Evolutionary conservation across 2,329 filamentous ascomycete species (phyloP).

Genomic region (Byssothecium circinans): DNA sequence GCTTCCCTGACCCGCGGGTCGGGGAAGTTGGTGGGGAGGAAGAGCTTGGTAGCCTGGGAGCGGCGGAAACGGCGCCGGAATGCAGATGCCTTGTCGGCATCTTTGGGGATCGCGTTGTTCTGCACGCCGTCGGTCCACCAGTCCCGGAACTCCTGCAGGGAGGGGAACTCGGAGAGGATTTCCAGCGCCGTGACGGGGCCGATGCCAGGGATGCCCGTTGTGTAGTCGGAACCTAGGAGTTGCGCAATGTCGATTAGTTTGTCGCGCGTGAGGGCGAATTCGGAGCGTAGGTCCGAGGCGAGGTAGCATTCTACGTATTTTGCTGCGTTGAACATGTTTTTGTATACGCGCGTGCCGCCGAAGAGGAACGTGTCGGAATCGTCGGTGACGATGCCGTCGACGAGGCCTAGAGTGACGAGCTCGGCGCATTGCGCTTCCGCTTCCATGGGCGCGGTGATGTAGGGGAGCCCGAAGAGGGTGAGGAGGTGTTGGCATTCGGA

Average conservation of each 20-base stretch:
- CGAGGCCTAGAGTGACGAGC: constrained; percentile 79
- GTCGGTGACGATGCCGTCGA: constrained; percentile 97
- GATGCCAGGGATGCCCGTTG: constrained; percentile 84
- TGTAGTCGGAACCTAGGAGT: constrained; percentile 91
- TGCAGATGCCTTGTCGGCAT: constrained; percentile 54
- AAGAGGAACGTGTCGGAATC: constrained; percentile 97
- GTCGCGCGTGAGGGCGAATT: constrained; percentile 82
- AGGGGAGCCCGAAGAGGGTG: constrained; percentile 87
- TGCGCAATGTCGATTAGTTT: constrained; percentile 90
- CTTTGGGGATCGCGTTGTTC: constrained; percentile 62
- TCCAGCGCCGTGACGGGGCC: constrained; percentile 94
- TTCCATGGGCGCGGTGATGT: constrained; percentile 98
- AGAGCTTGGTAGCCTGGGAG: constrained; percentile 77
- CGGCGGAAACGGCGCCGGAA: constrained; percentile 89
- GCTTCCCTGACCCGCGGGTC: constrained; percentile 76
- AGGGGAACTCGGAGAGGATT: constrained; percentile 85
- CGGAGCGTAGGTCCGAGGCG: constrained; percentile 77
- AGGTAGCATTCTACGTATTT: constrained; percentile 98
- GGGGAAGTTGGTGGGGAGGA: constrained; percentile 80
- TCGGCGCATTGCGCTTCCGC: constrained; percentile 97
- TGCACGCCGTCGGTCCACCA: constrained; percentile 84
- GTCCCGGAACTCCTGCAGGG: constrained; percentile 73
- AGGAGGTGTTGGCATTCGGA: constrained; percentile 91
- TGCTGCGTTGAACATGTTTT: constrained; percentile 99
- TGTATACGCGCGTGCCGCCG: constrained; percentile 93